phyloP scores from a whole-genome alignment of 164 flowering plant species.

The Umbellularia californica region DNA sequence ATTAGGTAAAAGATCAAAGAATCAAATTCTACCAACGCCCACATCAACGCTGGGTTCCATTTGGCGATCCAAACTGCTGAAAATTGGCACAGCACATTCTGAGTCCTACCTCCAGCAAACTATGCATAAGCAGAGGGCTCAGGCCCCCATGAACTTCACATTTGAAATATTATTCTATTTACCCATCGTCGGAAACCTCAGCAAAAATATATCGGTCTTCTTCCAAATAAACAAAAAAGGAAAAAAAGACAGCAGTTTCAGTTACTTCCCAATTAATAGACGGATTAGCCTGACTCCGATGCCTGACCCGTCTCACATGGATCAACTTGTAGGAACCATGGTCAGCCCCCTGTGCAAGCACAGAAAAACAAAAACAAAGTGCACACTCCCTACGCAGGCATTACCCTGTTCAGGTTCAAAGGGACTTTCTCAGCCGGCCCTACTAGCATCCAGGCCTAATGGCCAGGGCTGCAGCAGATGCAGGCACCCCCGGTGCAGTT shows the following conservation, averaged over 20 bases:
- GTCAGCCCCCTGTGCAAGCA: slow-evolving; percentile 41
- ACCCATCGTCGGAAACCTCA: not conserved
- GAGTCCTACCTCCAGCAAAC: too few species aligned
- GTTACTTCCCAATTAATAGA: slow-evolving; percentile 8
- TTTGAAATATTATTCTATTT: not conserved
- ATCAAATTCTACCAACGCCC: too few species aligned
- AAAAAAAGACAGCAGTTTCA: slow-evolving; percentile 1
- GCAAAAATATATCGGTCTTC: slow-evolving; percentile 1
- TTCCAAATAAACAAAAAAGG: not conserved
- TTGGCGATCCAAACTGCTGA: too few species aligned
- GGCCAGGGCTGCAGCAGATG: slow-evolving; percentile 38
- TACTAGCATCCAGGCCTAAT: slow-evolving; percentile 27
- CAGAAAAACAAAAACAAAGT: slow-evolving; percentile 35
- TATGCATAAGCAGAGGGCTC: too few species aligned
- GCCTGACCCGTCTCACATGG: slow-evolving; percentile 18
- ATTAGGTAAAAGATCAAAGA: too few species aligned
- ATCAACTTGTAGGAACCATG: slow-evolving; percentile 30
- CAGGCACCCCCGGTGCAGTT: slow-evolving; percentile 98
- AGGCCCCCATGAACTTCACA: not conserved
- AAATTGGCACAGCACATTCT: too few species aligned
- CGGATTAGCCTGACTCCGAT: slow-evolving; percentile 17
- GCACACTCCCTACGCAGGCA: slow-evolving; percentile 99
- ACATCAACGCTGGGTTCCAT: too few species aligned
- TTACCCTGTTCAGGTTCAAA: slow-evolving; percentile 99
- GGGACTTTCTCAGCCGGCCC: slow-evolving; percentile 97